Base-by-base conservation (phyloP, 2,329 filamentous ascomycete genomes). In the Zarea fungicola region DNA sequence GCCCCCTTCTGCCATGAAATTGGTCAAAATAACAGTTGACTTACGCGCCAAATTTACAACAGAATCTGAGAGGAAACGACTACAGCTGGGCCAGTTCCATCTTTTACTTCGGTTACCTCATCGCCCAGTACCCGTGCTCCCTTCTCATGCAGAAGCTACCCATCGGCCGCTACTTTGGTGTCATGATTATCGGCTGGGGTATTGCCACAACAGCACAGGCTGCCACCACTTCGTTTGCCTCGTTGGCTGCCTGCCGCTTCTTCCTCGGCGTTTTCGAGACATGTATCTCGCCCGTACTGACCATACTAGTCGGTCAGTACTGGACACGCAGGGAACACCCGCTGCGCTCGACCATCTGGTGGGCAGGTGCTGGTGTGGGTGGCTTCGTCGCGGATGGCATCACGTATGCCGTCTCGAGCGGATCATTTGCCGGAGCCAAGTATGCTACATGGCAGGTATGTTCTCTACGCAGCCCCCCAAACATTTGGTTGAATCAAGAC, bases 251-350 rank as follows among this genome's bases (percentile, higher is more conserved):
- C 5, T 16, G 29, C 13, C 46, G 54, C 11, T 46, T 56, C 31
- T 56, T 56, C 42, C 49, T 56, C 10, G 54, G 54, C 2, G 19
- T 50, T 28, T 55, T 56, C 36, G 54, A 56, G 22, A 50, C 49
- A 16, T 47, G 45, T 36, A 54, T 48, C 18, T 48, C 49, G 19
- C 54, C 54, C 3, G 35, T 50, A 11, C 49, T 54, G 34, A 48
- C 47, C 7, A 36, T 56, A 10, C 34, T 54, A 5, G 31, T 50
- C 5, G 40, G 29, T 7, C 53, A 55, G 41, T 56, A 56, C 29
- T 56, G 48, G 41, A 56, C 53, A 6, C 45, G 54, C 13, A 40
- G 46, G 5, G 54, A 56, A 28, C 54, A 56, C 18, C 39, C 51
- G 2, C 47, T 56, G 19, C 54, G 54, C 16, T 18, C 51, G 16